Evolutionary conservation across 2,329 filamentous ascomycete genomes (phyloP).

Genomic region (Scedosporium apiospermum): DNA sequence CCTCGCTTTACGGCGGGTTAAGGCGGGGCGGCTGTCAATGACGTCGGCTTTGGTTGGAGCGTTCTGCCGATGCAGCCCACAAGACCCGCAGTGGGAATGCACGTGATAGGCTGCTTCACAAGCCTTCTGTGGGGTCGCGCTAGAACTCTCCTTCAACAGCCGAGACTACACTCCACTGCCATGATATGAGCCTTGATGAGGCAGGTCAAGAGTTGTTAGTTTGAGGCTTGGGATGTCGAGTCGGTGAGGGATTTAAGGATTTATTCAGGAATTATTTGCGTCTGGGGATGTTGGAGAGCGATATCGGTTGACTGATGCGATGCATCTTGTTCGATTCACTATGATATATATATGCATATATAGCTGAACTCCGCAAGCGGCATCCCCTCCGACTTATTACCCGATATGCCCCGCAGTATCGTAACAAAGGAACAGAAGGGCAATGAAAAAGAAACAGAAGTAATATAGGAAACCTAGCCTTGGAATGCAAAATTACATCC

Average conservation of each 20-base stretch:
- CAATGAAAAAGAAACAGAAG: neutral
- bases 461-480: neutral
- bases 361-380: neutral
- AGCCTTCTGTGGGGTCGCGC: neutral
- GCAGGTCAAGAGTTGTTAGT: no score
- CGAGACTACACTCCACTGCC: neutral
- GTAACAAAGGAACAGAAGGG: neutral
- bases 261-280: no score
- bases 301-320: no score
- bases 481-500: neutral
- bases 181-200: no score
- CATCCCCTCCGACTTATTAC: neutral
- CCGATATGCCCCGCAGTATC: neutral
- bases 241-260: no score
- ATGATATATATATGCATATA: neutral
- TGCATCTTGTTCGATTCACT: no score
- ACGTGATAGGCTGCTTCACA: neutral
- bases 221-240: no score
- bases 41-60: neutral
- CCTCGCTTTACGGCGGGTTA: constrained; percentile 2
- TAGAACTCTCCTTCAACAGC: neutral
- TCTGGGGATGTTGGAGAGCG: no score
- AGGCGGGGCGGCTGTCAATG: neutral
- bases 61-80: neutral
- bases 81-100: neutral